Conservation (phyloP, 805 yeast genomes). For the Debaryomyces hansenii region DNA sequence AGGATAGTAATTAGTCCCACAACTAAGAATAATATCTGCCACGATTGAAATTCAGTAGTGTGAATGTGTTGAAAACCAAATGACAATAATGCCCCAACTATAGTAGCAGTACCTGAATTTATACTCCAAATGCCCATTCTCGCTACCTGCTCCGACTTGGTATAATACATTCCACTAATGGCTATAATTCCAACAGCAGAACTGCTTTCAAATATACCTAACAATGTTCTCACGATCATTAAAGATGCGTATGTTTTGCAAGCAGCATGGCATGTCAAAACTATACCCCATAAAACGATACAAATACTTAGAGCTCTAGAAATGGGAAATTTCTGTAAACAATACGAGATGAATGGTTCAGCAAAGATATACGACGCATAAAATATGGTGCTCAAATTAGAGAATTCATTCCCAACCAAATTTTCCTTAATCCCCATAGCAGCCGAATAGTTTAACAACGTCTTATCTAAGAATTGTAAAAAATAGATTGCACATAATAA, state of each 20-base stretch:
- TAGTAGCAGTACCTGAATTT: slow-evolving; percentile 58
- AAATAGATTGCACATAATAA: slow-evolving; percentile 54
- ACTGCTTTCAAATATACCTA: slow-evolving; percentile 56
- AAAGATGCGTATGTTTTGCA: slow-evolving; percentile 52
- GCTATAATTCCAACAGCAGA: slow-evolving; percentile 58
- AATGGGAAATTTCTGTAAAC: slow-evolving; percentile 52
- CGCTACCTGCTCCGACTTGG: slow-evolving; percentile 49
- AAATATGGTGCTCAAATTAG: slow-evolving; percentile 53
- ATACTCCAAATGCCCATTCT: slow-evolving; percentile 58
- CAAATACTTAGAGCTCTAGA: slow-evolving; percentile 50
- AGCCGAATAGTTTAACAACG: slow-evolving; percentile 60
- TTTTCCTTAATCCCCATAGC: slow-evolving; percentile 61
- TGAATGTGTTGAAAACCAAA: slow-evolving; percentile 55
- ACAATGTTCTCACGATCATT: slow-evolving; percentile 53
- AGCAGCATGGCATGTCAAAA: slow-evolving; percentile 51
- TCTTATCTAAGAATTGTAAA: slow-evolving; percentile 59
- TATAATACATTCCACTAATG: slow-evolving; percentile 64
- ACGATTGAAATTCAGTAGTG: slow-evolving; percentile 41
- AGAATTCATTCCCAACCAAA: slow-evolving; percentile 47
- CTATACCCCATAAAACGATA: slow-evolving; percentile 54
- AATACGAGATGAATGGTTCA: slow-evolving; percentile 44
- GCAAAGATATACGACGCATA: slow-evolving; percentile 55
- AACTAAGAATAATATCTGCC: slow-evolving; percentile 61
- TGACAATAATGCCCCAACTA: slow-evolving; percentile 45
- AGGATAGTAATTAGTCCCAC: slow-evolving; percentile 54